Evolutionary conservation across 1,284 basidiomycete species (phyloP).

Genomic region (Tilletia horrida): DNA sequence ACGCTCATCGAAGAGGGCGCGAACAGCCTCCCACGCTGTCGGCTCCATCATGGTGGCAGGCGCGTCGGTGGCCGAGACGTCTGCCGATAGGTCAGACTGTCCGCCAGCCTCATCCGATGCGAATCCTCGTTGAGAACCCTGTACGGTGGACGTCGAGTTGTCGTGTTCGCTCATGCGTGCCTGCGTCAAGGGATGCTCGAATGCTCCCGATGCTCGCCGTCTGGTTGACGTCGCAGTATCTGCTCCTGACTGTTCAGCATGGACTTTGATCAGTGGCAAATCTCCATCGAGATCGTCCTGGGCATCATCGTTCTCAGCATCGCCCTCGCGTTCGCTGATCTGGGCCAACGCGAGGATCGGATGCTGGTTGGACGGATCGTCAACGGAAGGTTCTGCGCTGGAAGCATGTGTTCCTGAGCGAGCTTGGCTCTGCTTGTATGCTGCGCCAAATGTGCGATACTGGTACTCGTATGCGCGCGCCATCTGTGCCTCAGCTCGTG

Average conservation of each 20-base stretch:
- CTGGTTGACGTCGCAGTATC: not conserved
- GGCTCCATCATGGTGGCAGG: constrained; percentile 15
- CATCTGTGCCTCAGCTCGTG: not conserved
- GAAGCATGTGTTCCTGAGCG: no score
- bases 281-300: not conserved
- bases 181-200: not conserved
- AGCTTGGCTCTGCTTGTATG: not conserved
- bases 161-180: not conserved
- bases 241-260: not conserved
- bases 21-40: constrained; percentile 5
- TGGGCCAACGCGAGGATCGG: not conserved
- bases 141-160: no score
- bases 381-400: no score
- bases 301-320: not conserved
- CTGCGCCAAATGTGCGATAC: constrained; percentile 13
- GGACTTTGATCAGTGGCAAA: not conserved
- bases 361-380: not conserved
- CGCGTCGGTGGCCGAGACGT: not conserved
- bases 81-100: no score
- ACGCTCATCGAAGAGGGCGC: constrained; percentile 11
- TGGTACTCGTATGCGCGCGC: constrained; percentile 4
- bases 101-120: no score
- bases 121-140: no score
- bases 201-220: not conserved
- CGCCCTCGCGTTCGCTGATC: not conserved